Evolutionary conservation across 179 eudicot species (phyloP), one percentile per base, ranked within the genome.

Genomic region (Spergularia azorica): DNA sequence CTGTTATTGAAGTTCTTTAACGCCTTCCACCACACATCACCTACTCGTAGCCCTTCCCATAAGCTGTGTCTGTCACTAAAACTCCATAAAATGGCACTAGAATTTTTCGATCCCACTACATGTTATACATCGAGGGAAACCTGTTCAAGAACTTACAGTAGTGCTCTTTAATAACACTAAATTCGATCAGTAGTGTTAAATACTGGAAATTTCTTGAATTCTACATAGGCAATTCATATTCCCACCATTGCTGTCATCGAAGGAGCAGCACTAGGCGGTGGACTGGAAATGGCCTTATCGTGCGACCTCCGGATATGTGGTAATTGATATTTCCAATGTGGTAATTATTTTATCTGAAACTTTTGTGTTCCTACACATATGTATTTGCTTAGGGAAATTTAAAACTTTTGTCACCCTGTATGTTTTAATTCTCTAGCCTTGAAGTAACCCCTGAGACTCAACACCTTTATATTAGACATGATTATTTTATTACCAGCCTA

Each of bases 191-290:
- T 57, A 54, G 55, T 76, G 77, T 61, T 64, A 60, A 15, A 48
- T 67, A 73, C 77, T 61, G 56, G 65, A 67, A 61, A 67, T 76
- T 67, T 73, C 56, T 71, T 75, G 75, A 11, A 63, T 83, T 20
- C 55, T 58, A 15, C 68, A 20, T 82, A 91, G 99, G 94, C 69
- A 71, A 90, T 94, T 77, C 82, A 66, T 63, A 84, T 95, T 80
- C 99, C 99, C 68, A 89, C 99, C 61, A 91, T 95, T 76, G 98
- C 98, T 79, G 98, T 94, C 66, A 89, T 95, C 66, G 99, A 95
- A 87, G 99, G 98, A 83, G 97, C 88, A 79, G 99, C 99, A 62
- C 83, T 95, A 71, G 98, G 99, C n/a, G 99, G 99, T 50, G 99
- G 99, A 82, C 84, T 95, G 66, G 99, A 95, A 82, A 90, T 95